Evolutionary conservation across 139 green algal species (phyloP), one percentile per base, ranked within the genome.

Genomic region (Picocystis salinarum): DNA sequence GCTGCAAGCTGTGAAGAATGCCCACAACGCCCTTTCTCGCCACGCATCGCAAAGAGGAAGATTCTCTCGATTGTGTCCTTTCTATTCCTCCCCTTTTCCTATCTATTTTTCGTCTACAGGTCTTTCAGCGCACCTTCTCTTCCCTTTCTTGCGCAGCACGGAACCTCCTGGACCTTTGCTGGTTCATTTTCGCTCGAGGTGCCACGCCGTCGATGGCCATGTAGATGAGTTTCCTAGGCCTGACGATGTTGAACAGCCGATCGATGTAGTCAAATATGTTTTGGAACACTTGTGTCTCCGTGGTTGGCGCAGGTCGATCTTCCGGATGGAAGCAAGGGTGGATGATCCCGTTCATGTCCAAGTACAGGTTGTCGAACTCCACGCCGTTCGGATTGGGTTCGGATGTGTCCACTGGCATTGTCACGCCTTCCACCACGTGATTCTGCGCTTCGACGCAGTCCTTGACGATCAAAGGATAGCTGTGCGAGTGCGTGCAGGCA

Each of bases 331-430:
- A 99, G 75, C 89, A 99, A 3, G 89, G 89, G 56, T 99, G 89
- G 42, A 99, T 99, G 71, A 99, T 99, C 11, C 88, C 88, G 59
- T 99, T 99, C 89, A 99, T 99, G 58, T 99, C 89, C 60, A 97
- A 53, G 56, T 97, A 99, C 10, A 99, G 61, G 59, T 95, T 94
- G 69, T 99, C 88, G 52, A 89, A 95, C 60, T 99, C 88, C 36
- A 85, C 40, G 5, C 80, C 82, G 59, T 99, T 97, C 7, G 85
- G 85, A 64, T 96, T 96, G 40, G 81, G 74, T 50, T 70, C 50
- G 5, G 72, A 74, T 0, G 62, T 76, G 67, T 99, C 80, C 6
- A 97, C 63, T 0, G 86, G 86, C 1, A 93, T 55, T 45, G 81
- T 67, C 27, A 75, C 58, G 4, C 78, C 89, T 29, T 78, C 61